A percentile compares a stretch with the other conserved stretches of the same genome.
These are phyloP conservation scores for Colletotrichum truncatum DNA, from an alignment of 2,329 filamentous ascomycete species.

Conservation along the genomic window DNA sequence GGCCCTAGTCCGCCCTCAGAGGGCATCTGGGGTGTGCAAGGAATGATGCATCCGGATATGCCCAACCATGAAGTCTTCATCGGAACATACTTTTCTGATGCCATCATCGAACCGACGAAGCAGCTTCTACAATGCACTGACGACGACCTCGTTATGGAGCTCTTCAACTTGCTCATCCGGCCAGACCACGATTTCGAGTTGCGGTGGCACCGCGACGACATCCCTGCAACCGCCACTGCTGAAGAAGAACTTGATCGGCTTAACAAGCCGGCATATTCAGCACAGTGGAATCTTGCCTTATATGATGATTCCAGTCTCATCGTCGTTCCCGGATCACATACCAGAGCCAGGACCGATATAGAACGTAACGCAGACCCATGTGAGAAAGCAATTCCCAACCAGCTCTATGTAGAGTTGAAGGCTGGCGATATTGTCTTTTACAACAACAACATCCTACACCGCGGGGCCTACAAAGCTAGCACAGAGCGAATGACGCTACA, in stretches of 20 bases:
- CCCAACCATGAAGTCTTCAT: constrained; percentile 70
- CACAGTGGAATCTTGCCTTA: constrained; percentile 89
- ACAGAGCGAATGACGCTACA: constrained; percentile 77
- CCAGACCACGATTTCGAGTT: constrained; percentile 78
- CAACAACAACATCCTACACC: constrained; percentile 87
- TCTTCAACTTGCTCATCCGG: constrained; percentile 86
- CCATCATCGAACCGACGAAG: constrained; percentile 70
- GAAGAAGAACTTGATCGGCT: constrained; percentile 75
- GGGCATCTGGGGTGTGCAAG: constrained; percentile 92
- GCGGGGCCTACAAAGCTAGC: constrained; percentile 69
- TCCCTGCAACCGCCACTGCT: constrained; percentile 69
- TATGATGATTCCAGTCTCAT: constrained; percentile 79
- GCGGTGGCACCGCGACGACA: constrained; percentile 88
- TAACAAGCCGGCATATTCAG: constrained; percentile 71
- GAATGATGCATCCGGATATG: constrained; percentile 80
- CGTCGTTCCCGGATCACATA: constrained; percentile 81
- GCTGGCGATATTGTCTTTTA: constrained; percentile 88
- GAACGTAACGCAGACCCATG: constrained; percentile 77
- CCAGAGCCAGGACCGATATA: constrained; percentile 71
- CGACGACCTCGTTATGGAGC: constrained; percentile 81
- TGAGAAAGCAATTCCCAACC: constrained; percentile 67
- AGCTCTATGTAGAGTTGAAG: constrained; percentile 72
- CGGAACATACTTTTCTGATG: constrained; percentile 75
- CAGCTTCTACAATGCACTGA: constrained; percentile 67
- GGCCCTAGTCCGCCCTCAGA: constrained; percentile 58